Evolutionary conservation across 345 rosid genomes (phyloP).

Genomic region (Sisymbrium altissimum): DNA sequence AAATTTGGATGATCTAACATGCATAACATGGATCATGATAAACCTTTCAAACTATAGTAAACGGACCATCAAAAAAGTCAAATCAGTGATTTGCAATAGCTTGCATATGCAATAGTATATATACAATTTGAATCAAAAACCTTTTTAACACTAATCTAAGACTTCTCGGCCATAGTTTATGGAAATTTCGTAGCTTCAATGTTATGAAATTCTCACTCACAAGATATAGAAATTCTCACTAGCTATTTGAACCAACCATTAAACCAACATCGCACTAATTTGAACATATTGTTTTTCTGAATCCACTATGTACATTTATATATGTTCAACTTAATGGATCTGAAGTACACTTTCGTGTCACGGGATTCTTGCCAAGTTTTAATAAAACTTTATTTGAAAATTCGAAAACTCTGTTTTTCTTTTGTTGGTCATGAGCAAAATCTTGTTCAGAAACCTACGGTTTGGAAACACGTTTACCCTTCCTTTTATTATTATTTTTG

Average conservation of each 20-base stretch:
- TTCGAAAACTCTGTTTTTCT: background rate
- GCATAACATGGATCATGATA: background rate
- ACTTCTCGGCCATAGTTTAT: too few species aligned
- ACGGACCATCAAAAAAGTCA: background rate
- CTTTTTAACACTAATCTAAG: too few species aligned
- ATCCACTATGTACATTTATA: background rate
- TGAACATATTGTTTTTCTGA: too few species aligned
- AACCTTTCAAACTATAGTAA: too few species aligned
- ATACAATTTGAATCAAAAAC: too few species aligned
- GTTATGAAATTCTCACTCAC: background rate
- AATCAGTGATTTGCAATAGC: background rate
- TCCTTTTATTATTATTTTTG: background rate
- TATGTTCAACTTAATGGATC: background rate
- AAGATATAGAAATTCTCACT: background rate
- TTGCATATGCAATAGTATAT: too few species aligned
- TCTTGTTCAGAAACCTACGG: background rate
- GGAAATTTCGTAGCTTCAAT: too few species aligned
- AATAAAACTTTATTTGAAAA: background rate
- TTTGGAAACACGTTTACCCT: background rate
- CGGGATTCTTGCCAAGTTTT: constrained; percentile 10
- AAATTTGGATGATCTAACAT: background rate
- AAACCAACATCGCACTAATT: background rate
- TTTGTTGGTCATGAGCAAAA: background rate
- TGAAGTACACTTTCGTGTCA: constrained; percentile 6
- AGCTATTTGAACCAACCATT: background rate